Conservation (phyloP, 192 early-diverging fungal genomes). For the Backusella tuberculispora region DNA sequence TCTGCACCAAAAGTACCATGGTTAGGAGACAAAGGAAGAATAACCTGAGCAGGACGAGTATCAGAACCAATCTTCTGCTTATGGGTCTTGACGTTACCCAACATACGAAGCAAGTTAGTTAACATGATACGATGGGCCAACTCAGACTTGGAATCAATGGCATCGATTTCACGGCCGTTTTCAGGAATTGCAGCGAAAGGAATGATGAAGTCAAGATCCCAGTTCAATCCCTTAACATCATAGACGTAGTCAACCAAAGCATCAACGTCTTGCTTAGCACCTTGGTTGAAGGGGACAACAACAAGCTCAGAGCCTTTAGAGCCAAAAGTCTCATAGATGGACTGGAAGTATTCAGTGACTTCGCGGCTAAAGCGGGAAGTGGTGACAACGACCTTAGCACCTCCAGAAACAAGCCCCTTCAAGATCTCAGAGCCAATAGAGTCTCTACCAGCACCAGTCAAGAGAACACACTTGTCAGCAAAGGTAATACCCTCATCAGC, state of each 20-base stretch:
- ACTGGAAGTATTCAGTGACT: conserved; percentile 84
- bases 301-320: conserved; percentile 82
- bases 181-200: conserved; percentile 96
- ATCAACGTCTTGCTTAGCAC: conserved; percentile 81
- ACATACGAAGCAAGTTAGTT: conserved; percentile 86
- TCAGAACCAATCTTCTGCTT: conserved; percentile 77
- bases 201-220: conserved; percentile 94
- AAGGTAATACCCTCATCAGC: conserved; percentile 86
- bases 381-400: conserved; percentile 87
- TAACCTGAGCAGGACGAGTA: conserved; percentile 85
- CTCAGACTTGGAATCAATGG: conserved; percentile 87
- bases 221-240: conserved; percentile 77
- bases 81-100: conserved; percentile 84
- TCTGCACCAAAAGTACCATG: conserved; percentile 94
- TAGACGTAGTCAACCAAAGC: conserved; percentile 91
- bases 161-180: conserved; percentile 83
- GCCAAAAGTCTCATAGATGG: conserved; percentile 88
- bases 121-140: conserved; percentile 93
- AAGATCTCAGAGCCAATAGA: conserved; percentile 90
- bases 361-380: conserved; percentile 87
- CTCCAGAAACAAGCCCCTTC: conserved; percentile 82
- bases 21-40: conserved; percentile 94
- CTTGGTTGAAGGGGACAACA: conserved; percentile 95
- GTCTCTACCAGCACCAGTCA: conserved; percentile 89
- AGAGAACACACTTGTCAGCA: conserved; percentile 81